Evolutionary conservation across 169 alveolate species (phyloP).

Genomic region (Plasmodium relictum): DNA sequence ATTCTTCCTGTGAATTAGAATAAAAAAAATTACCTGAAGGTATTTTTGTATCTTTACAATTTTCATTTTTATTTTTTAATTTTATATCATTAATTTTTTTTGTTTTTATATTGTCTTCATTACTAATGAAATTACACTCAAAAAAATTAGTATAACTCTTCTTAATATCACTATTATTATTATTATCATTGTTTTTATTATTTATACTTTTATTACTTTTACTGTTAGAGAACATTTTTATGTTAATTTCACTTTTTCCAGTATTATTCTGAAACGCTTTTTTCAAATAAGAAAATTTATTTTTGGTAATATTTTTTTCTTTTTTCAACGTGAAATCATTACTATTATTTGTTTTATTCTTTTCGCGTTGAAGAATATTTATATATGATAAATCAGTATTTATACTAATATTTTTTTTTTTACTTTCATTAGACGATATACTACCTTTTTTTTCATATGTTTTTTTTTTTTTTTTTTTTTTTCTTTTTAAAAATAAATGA

Average conservation of each 20-base stretch:
- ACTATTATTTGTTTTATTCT: background rate
- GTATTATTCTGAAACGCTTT: too few species aligned
- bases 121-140: background rate
- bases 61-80: background rate
- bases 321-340: background rate
- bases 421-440: background rate
- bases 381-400: background rate
- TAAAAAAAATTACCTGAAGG: too few species aligned
- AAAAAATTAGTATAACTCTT: background rate
- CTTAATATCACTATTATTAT: background rate
- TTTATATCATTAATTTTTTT: background rate
- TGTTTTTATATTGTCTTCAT: background rate
- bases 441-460: background rate
- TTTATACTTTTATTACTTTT: background rate
- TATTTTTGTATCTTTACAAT: background rate
- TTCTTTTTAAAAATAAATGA: constrained; percentile 3
- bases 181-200: background rate
- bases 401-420: background rate
- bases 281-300: too few species aligned
- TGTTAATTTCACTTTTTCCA: background rate
- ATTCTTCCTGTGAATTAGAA: background rate
- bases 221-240: background rate
- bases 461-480: background rate
- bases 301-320: too few species aligned
- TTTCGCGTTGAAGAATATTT: too few species aligned